Evolutionary conservation across 768 basidiomycete species (phyloP).

Genomic region (Dendrothele bispora): DNA sequence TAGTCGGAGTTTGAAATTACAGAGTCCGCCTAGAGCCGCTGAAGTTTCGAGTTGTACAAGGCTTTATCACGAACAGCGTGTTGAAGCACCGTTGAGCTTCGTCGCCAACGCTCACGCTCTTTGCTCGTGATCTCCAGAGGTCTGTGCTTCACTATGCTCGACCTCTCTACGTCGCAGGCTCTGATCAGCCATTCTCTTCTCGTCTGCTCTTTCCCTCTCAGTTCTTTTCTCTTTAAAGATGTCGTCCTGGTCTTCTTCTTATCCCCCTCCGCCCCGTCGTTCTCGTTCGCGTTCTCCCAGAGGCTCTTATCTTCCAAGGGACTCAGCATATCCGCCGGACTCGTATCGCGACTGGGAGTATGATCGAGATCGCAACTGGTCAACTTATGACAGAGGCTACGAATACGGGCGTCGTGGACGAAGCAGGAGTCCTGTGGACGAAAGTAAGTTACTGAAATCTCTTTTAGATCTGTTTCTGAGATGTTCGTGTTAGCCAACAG

Average conservation of each 20-base stretch:
- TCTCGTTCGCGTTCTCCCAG: conserved; percentile 86
- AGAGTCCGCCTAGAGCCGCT: no score
- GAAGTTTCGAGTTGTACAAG: no score
- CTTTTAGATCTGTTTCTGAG: conserved; percentile 12
- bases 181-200: conserved; percentile 64
- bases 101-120: no score
- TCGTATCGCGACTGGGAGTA: conserved; percentile 74
- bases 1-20: no score
- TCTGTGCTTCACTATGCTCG: conserved; percentile 93
- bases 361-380: conserved; percentile 72
- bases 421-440: conserved; percentile 84
- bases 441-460: conserved; percentile 42
- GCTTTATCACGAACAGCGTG: conserved; percentile 70
- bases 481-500: conserved; percentile 47
- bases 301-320: conserved; percentile 51
- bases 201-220: no score
- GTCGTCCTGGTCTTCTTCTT: conserved; percentile 82
- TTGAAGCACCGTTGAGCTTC: no score
- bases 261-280: conserved; percentile 71
- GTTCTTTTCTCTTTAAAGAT: conserved; percentile 68
- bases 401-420: conserved; percentile 71
- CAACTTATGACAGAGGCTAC: conserved; percentile 63
- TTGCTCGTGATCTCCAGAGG: conserved; percentile 74
- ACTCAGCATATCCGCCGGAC: conserved; percentile 58
- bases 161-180: conserved; percentile 70